Evolutionary conservation across 495 filamentous ascomycete species (phyloP).

Genomic region (Jackrogersella minutella): DNA sequence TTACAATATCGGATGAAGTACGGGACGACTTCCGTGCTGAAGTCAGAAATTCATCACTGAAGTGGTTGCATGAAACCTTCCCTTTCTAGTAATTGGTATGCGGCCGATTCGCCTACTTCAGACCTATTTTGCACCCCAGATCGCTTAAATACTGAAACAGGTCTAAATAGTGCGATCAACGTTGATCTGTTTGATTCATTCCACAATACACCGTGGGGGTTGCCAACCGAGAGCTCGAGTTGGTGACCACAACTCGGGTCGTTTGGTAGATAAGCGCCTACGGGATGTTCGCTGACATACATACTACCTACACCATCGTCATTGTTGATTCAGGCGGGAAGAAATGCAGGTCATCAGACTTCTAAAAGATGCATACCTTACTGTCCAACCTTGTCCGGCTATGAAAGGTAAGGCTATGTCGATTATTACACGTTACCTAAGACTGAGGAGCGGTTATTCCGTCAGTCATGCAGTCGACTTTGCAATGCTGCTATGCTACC

Average conservation of each 20-base stretch:
- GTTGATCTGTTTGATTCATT: slow-evolving; percentile 33
- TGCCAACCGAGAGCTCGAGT: slow-evolving; percentile 16
- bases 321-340: slow-evolving; percentile 29
- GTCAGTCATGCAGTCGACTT: slow-evolving; percentile 23
- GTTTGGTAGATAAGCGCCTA: slow-evolving; percentile 5
- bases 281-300: slow-evolving; percentile 31
- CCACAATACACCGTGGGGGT: slow-evolving; percentile 22
- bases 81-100: slow-evolving; percentile 24
- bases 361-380: slow-evolving; percentile 26
- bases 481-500: slow-evolving; percentile 20
- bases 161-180: slow-evolving; percentile 39
- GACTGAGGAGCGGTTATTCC: slow-evolving; percentile 23
- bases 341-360: slow-evolving; percentile 32
- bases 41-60: slow-evolving; percentile 18
- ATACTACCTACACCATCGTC: slow-evolving; percentile 8
- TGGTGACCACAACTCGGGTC: slow-evolving; percentile 8
- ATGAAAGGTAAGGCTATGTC: slow-evolving; percentile 5
- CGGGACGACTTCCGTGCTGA: slow-evolving; percentile 34
- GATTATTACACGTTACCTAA: slow-evolving; percentile 28
- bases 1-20: slow-evolving; percentile 28
- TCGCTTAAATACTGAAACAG: slow-evolving; percentile 46
- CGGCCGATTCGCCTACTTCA: slow-evolving; percentile 37
- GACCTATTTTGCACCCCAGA: slow-evolving; percentile 31
- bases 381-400: slow-evolving; percentile 8
- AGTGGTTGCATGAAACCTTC: slow-evolving; percentile 42